Evolutionary conservation across 2,329 filamentous ascomycete species (phyloP).

Genomic region (Macrophomina phaseolina): DNA sequence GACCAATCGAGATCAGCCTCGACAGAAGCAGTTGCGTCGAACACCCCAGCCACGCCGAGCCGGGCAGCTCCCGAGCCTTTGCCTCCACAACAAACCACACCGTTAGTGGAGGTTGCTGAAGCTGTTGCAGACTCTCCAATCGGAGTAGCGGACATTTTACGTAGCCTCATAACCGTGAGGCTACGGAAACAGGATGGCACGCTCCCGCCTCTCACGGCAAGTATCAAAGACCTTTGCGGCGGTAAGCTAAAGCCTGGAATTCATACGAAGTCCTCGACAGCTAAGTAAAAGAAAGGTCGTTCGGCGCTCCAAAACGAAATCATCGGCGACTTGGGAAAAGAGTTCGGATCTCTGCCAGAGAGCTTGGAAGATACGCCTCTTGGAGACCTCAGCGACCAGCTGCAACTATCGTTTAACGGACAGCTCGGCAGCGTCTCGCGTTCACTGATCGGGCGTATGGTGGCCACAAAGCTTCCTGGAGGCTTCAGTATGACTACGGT

Average conservation of each 20-base stretch:
- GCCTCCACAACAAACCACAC: not conserved
- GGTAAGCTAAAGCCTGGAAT: not conserved
- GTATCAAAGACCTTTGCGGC: not conserved
- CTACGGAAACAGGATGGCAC: constrained; percentile 6
- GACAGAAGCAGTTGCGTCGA: not conserved
- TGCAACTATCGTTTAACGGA: not conserved
- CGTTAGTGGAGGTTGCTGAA: not conserved
- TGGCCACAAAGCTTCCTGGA: not conserved
- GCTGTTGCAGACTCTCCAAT: constrained; percentile 12
- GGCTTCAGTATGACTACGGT: not conserved
- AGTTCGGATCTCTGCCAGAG: constrained; percentile 17
- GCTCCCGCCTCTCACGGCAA: not conserved
- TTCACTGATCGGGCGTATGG: not conserved
- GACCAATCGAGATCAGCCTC: not conserved
- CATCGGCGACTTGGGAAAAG: constrained; percentile 6
- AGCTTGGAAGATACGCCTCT: constrained; percentile 14
- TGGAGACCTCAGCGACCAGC: constrained; percentile 2
- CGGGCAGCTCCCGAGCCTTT: not conserved
- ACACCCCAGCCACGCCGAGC: not conserved
- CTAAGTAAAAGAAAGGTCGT: not conserved
- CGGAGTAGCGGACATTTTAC: constrained; percentile 9
- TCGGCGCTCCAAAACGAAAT: constrained; percentile 1
- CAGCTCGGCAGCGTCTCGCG: not conserved
- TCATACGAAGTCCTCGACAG: not conserved
- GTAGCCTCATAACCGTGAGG: constrained; percentile 8